These are phyloP conservation scores for Podaxis sp. DNA, from an alignment of 768 basidiomycete genomes.

Conservation along the genomic window DNA sequence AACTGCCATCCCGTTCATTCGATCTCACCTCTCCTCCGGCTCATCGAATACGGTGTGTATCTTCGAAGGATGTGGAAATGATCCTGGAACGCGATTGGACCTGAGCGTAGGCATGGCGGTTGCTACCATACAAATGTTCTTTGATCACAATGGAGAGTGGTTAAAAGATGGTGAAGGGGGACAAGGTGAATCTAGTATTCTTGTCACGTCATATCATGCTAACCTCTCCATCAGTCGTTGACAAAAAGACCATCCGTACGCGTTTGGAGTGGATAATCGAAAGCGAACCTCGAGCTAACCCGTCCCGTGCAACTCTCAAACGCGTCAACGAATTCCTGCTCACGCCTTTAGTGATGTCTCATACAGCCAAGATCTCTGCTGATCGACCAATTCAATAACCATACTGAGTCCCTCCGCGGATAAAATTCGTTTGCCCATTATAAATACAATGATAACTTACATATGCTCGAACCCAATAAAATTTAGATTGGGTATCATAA, in stretches of 20 bases:
- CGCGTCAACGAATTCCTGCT: constrained; percentile 36
- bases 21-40: constrained; percentile 34
- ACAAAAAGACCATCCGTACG: constrained; percentile 59
- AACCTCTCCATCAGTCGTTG: constrained; percentile 5
- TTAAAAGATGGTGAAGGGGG: not conserved
- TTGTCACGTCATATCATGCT: not conserved
- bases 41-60: constrained; percentile 50
- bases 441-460: not conserved
- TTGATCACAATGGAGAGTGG: constrained; percentile 50
- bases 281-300: constrained; percentile 74
- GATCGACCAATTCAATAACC: not conserved
- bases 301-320: constrained; percentile 72
- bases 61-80: constrained; percentile 21
- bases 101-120: constrained; percentile 63
- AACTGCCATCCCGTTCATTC: constrained; percentile 36
- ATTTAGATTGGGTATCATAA: not conserved
- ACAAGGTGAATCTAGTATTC: not conserved
- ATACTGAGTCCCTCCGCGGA: not conserved
- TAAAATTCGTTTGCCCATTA: not conserved
- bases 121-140: constrained; percentile 56
- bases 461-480: not conserved
- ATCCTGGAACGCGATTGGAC: constrained; percentile 51
- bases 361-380: too few species aligned
- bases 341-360: constrained; percentile 7
- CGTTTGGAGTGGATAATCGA: constrained; percentile 87